These are phyloP conservation scores for Zarea fungicola DNA, from an alignment of 2,329 filamentous ascomycete species.

Conservation along the genomic window DNA sequence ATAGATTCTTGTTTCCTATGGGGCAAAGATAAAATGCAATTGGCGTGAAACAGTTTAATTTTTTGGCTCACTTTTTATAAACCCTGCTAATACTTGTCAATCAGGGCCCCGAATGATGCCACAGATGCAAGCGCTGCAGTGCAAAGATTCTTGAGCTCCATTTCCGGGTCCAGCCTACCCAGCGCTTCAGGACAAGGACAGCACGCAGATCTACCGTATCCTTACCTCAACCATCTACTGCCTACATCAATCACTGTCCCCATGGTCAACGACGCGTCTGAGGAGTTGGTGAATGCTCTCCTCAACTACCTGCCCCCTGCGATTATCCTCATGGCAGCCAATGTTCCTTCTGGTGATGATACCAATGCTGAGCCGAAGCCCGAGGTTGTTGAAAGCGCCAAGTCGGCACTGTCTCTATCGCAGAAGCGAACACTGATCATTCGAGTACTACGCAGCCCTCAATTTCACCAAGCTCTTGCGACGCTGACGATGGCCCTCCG, in stretches of 20 bases:
- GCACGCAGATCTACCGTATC: constrained; percentile 58
- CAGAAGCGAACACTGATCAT: constrained; percentile 79
- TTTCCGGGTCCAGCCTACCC: constrained; percentile 52
- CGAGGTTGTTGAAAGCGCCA: constrained; percentile 65
- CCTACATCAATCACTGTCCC: constrained; percentile 72
- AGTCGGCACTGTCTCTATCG: constrained; percentile 63
- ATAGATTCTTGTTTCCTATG: constrained; percentile 7
- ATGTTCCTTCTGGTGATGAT: constrained; percentile 49
- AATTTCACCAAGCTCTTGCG: constrained; percentile 80
- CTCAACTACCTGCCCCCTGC: constrained; percentile 73
- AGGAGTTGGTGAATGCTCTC: constrained; percentile 66
- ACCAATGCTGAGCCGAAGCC: constrained; percentile 60
- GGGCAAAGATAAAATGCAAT: constrained; percentile 9
- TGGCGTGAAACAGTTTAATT: constrained; percentile 6
- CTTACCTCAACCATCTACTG: constrained; percentile 81
- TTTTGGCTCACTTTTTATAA: neutral
- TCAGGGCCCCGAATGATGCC: constrained; percentile 54
- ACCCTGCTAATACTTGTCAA: constrained; percentile 37
- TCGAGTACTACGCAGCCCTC: constrained; percentile 80
- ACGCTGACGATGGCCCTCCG: constrained; percentile 83
- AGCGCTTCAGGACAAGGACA: constrained; percentile 32
- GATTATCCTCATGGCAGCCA: constrained; percentile 71
- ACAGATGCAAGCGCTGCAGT: constrained; percentile 73
- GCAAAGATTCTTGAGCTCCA: constrained; percentile 81
- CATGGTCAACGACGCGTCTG: constrained; percentile 60